Conservation (phyloP, 2,329 filamentous ascomycete genomes). For the Pseudopithomyces chartarum region DNA sequence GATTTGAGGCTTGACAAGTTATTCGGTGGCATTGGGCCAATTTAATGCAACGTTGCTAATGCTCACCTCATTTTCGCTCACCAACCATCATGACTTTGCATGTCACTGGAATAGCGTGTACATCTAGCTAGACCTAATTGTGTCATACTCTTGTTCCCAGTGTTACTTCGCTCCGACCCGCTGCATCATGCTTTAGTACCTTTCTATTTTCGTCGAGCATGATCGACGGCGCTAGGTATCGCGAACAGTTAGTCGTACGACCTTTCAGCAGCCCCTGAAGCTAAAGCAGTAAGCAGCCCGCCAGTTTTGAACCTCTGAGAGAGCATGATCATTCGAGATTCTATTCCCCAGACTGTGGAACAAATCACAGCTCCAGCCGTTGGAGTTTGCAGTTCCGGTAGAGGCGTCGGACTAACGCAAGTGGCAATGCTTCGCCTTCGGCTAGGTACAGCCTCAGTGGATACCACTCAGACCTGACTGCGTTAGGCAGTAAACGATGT, state of each 20-base stretch:
- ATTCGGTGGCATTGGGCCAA: conserved; percentile 24
- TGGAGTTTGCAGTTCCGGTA: not conserved
- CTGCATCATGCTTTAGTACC: not conserved
- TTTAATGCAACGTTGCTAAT: conserved; percentile 2
- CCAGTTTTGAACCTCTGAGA: no score
- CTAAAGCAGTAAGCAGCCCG: no score
- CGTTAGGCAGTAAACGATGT: not conserved
- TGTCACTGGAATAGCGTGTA: no score
- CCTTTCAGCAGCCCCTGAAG: not conserved
- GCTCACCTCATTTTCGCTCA: not conserved
- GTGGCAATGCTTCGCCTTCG: not conserved
- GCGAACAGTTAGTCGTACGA: not conserved
- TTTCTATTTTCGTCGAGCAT: not conserved
- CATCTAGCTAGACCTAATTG: no score
- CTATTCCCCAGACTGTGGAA: no score
- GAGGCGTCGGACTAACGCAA: not conserved
- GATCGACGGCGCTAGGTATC: not conserved
- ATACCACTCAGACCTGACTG: not conserved
- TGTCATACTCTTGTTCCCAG: not conserved
- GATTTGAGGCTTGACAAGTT: conserved; percentile 25
- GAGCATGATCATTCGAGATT: no score
- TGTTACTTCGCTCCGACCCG: not conserved
- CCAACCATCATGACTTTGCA: not conserved
- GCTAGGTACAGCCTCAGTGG: not conserved
- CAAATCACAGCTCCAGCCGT: no score